Base-by-base conservation (phyloP, 371 early-diverging fungal genomes). In the Mortierella sp. region DNA sequence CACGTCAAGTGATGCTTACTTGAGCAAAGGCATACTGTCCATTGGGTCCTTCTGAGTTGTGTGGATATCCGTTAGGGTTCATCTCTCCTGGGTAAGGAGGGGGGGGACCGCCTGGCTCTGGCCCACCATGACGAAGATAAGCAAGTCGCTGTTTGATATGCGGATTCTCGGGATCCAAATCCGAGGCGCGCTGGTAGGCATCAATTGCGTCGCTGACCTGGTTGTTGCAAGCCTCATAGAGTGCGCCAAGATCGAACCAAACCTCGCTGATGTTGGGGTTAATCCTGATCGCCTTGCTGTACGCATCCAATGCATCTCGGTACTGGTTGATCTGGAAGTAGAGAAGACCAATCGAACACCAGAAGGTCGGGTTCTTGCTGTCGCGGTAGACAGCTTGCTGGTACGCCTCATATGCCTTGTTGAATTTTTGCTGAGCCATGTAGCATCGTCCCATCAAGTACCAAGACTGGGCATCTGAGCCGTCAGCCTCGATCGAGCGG, bases 321-420 rank as follows among this genome's bases (percentile, higher is more conserved):
- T 96, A 97, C 90, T 92, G 99, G 78, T 96, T 96, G 84, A 98
- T 98, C 84, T 98, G 97, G 90, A 95, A 99, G 83, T 99, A 99
- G 0, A 99, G 90, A 0, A 99, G 98, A 78, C 99, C 99, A 82
- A 99, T 99, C 14, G 98, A 98, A 88, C 99, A 99, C 99, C 99
- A 99, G 84, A 98, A 98, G 4, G 96, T 96, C 1, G 99, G 98
- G 80, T 99, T 99, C 63, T 95, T 93, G 12, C 95, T 95, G 83
- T 99, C 99, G 41, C 97, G 95, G 84, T 97, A 95, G 11, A 99
- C 99, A 8, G 99, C 99, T 84, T 99, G 97, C 90, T 99, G 99
- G 85, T 99, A 99, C 0, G 98, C 97, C 76, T 99, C 98, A 87
- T 99, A 99, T 0, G 99, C 99, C 79, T 97, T 97, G 84, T 95